Evolutionary conservation across 805 yeast species (phyloP).

Genomic region (Teunomyces pallodes): DNA sequence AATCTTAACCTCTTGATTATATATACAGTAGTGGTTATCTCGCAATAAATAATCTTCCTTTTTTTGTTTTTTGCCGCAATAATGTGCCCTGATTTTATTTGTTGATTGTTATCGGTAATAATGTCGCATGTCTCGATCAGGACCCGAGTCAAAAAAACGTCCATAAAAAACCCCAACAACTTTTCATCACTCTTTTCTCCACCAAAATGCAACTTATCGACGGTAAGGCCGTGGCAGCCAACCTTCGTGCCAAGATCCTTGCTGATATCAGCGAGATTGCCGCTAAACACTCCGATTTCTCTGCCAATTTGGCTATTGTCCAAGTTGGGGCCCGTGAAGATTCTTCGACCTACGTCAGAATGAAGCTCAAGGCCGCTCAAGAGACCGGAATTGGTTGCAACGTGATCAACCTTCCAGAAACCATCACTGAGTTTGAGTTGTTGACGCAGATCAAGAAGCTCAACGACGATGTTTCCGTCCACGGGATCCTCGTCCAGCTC

Average conservation of each 20-base stretch:
- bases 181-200: neutral
- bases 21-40: neutral
- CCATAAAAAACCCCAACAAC: neutral
- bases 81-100: neutral
- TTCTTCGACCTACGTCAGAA: conserved; percentile 75
- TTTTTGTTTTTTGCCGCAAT: neutral
- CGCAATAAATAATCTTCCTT: neutral
- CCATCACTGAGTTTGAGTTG: conserved; percentile 54
- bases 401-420: conserved; percentile 57
- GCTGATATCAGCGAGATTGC: conserved; percentile 42
- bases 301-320: conserved; percentile 65
- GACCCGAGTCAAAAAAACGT: conserved; percentile 1
- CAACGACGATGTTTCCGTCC: conserved; percentile 58
- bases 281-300: conserved; percentile 49
- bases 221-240: conserved; percentile 44
- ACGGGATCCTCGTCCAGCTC: conserved; percentile 73
- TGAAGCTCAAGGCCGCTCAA: conserved; percentile 75
- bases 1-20: neutral
- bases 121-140: neutral
- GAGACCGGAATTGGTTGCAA: conserved; percentile 66
- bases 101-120: neutral
- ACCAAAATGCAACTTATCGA: conserved; percentile 34
- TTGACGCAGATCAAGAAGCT: conserved; percentile 52
- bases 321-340: conserved; percentile 80
- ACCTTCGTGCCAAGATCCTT: conserved; percentile 37